Evolutionary conservation across 257 asterid species (phyloP).

Genomic region (Solanum bulbocastanum): DNA sequence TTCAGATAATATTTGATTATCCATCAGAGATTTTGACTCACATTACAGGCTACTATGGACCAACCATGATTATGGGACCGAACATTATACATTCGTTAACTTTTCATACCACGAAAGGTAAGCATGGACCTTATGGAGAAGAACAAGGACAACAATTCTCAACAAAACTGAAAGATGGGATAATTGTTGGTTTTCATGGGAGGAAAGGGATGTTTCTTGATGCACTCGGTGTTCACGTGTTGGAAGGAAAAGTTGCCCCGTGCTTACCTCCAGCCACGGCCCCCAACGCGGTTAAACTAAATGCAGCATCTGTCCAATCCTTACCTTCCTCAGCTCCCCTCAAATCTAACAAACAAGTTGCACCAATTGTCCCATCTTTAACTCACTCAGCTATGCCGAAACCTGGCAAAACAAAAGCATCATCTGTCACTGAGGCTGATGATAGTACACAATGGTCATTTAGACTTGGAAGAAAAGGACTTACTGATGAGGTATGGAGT

Average conservation of each 20-base stretch:
- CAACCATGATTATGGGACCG: slow-evolving; percentile 68
- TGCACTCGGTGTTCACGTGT: slow-evolving; percentile 60
- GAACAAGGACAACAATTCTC: slow-evolving; percentile 61
- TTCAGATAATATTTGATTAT: slow-evolving; percentile 51
- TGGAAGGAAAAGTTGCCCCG: slow-evolving; percentile 28
- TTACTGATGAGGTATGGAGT: slow-evolving; percentile 34
- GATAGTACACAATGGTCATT: slow-evolving; percentile 30
- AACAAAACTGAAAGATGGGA: slow-evolving; percentile 43
- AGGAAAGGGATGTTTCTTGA: slow-evolving; percentile 64
- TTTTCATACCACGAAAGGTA: slow-evolving; percentile 64
- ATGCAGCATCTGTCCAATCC: slow-evolving; percentile 1
- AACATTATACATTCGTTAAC: slow-evolving; percentile 58
- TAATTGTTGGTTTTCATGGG: slow-evolving; percentile 67
- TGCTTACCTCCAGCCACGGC: slow-evolving; percentile 6
- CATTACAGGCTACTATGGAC: slow-evolving; percentile 57
- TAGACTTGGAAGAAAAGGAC: slow-evolving; percentile 34
- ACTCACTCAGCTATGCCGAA: not conserved
- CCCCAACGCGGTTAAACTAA: not conserved
- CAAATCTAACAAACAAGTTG: not conserved
- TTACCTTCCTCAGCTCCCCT: slow-evolving; percentile 10
- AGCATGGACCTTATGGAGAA: slow-evolving; percentile 72
- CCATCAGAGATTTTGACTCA: slow-evolving; percentile 70
- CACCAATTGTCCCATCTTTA: not conserved
- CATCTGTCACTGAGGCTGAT: slow-evolving; percentile 11
- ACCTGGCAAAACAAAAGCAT: slow-evolving; percentile 14